phyloP scores from a whole-genome alignment of 257 asterid genomes.

The Fraxinus pennsylvanica region DNA sequence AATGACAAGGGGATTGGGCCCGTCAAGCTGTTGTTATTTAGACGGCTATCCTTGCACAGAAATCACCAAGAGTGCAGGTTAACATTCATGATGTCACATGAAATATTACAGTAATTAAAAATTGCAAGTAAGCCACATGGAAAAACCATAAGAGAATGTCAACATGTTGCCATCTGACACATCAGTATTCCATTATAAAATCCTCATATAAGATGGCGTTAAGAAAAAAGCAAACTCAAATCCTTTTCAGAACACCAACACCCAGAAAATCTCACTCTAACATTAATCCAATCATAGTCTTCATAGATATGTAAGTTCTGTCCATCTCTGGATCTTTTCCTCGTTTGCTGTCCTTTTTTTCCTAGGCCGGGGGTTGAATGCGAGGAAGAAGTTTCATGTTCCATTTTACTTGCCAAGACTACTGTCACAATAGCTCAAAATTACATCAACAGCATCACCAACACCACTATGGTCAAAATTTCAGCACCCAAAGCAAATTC shows the following conservation, averaged over 20 bases:
- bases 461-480: neutral
- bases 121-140: neutral
- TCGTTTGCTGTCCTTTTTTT: neutral
- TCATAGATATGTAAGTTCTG: neutral
- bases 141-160: neutral
- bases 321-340: neutral
- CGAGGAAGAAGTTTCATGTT: neutral
- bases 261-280: neutral
- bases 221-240: neutral
- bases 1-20: slow-evolving; percentile 81
- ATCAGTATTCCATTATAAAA: neutral
- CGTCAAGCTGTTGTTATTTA: slow-evolving; percentile 83
- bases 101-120: slow-evolving; percentile 4
- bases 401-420: neutral
- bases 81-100: slow-evolving; percentile 21
- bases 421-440: neutral
- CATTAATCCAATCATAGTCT: neutral
- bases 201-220: neutral
- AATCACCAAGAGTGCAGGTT: slow-evolving; percentile 28
- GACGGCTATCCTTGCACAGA: slow-evolving; percentile 79
- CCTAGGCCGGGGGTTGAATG: neutral
- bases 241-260: neutral
- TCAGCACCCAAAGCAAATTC: neutral
- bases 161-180: neutral
- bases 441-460: neutral